These are phyloP conservation scores for Spongospora subterranea DNA, from an alignment of 208 protist species.

Conservation along the genomic window DNA sequence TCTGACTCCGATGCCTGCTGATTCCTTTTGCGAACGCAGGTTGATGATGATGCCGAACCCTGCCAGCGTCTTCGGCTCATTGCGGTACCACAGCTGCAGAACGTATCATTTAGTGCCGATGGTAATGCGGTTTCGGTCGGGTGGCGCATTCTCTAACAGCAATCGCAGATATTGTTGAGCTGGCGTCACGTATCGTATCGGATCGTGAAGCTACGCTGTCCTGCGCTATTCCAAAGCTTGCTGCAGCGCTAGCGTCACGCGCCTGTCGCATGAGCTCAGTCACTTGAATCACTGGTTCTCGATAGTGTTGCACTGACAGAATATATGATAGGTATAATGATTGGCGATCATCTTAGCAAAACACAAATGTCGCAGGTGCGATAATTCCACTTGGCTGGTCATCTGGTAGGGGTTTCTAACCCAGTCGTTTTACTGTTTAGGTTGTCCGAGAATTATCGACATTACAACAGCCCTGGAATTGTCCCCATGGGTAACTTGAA, in stretches of 20 bases:
- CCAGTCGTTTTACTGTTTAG: neutral
- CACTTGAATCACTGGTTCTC: too few relatives aligned
- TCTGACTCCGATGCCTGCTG: neutral
- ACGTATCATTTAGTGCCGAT: neutral
- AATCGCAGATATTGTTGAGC: neutral
- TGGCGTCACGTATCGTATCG: neutral
- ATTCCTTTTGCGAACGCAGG: neutral
- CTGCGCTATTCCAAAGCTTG: conserved; percentile 13
- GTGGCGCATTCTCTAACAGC: too few relatives aligned
- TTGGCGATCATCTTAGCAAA: conserved; percentile 52
- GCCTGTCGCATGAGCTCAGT: conserved; percentile 60
- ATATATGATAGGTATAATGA: too few relatives aligned
- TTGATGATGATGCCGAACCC: neutral
- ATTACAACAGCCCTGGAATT: conserved; percentile 80
- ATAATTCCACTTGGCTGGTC: too few relatives aligned
- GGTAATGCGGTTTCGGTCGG: neutral
- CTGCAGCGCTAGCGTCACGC: conserved; percentile 55
- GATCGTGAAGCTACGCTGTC: neutral
- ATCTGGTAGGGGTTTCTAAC: too few relatives aligned
- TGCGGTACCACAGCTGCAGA: neutral
- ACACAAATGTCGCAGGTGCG: neutral
- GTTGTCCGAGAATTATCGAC: conserved; percentile 70
- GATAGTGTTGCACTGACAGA: too few relatives aligned
- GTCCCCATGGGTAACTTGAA: conserved; percentile 75
- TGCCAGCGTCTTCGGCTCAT: neutral